These are phyloP conservation scores for Ashbya aceris DNA, from an alignment of 1,139 yeast species.

Conservation along the genomic window DNA sequence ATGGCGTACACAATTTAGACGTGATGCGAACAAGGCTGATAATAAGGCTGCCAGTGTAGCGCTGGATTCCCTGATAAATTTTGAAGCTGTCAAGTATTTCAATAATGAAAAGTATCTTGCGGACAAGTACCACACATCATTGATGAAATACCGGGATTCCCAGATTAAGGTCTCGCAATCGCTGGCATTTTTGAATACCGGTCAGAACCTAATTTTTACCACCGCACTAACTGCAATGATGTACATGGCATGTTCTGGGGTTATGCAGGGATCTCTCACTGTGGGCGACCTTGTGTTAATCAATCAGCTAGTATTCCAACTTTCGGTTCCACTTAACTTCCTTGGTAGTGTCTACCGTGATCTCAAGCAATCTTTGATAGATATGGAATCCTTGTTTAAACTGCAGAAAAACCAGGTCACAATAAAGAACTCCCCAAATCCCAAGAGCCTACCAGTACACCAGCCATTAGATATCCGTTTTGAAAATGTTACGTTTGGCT, in stretches of 20 bases:
- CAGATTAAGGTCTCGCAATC: conserved; percentile 89
- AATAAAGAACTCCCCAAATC: conserved; percentile 53
- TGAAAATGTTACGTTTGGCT: conserved; percentile 90
- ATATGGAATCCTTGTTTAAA: conserved; percentile 85
- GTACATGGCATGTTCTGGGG: conserved; percentile 98
- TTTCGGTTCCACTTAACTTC: conserved; percentile 88
- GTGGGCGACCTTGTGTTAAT: conserved; percentile 96
- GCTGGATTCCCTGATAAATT: conserved; percentile 84
- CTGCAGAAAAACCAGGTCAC: conserved; percentile 66
- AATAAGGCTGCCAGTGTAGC: conserved; percentile 93
- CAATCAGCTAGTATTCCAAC: conserved; percentile 90
- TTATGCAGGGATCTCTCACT: conserved; percentile 66
- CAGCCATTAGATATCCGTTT: conserved; percentile 53
- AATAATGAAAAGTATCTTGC: conserved; percentile 80
- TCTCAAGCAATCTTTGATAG: conserved; percentile 80
- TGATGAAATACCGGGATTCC: conserved; percentile 68
- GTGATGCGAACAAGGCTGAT: conserved; percentile 89
- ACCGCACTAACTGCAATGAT: conserved; percentile 91
- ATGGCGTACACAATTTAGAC: conserved; percentile 90
- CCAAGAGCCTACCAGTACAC: conserved; percentile 48
- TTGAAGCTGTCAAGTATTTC: conserved; percentile 90
- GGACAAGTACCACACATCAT: conserved; percentile 68
- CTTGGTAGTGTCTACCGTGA: conserved; percentile 93
- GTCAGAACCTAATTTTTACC: conserved; percentile 87
- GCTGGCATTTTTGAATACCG: conserved; percentile 79